Conservation (phyloP, 2,329 filamentous ascomycete species). For the Biscogniauxia sp. region DNA sequence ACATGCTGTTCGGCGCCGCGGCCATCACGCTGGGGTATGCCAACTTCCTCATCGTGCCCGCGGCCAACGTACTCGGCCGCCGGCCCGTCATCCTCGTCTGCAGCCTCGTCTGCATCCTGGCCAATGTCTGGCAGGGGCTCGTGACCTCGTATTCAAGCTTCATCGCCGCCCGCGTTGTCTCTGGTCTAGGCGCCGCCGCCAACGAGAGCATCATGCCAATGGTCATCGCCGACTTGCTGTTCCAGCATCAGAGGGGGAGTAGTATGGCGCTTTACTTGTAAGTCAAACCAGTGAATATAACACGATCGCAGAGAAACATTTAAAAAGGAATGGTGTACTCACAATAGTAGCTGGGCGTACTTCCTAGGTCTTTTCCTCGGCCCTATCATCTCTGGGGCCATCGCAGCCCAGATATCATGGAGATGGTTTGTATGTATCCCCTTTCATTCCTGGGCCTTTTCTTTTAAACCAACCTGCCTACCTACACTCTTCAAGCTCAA, state of each 20-base stretch:
- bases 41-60: conserved; percentile 35
- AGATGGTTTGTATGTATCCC: conserved; percentile 30
- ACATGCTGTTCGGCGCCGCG: conserved; percentile 33
- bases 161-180: conserved; percentile 32
- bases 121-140: conserved; percentile 32
- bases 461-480: neutral
- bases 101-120: conserved; percentile 28
- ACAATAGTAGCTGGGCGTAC: conserved; percentile 26
- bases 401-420: conserved; percentile 30
- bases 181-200: conserved; percentile 31
- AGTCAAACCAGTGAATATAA: no score
- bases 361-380: conserved; percentile 35
- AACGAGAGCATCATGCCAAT: conserved; percentile 36
- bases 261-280: conserved; percentile 31
- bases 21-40: conserved; percentile 35
- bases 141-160: conserved; percentile 32
- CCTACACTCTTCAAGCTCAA: no score
- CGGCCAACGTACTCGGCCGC: conserved; percentile 33
- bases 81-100: conserved; percentile 33
- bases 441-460: neutral
- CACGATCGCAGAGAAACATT: no score
- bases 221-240: conserved; percentile 33
- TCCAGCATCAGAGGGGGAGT: conserved; percentile 30
- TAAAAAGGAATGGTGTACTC: neutral
- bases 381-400: conserved; percentile 34